Base-by-base conservation (phyloP, 164 flowering plant genomes). In the Saururus chinensis region DNA sequence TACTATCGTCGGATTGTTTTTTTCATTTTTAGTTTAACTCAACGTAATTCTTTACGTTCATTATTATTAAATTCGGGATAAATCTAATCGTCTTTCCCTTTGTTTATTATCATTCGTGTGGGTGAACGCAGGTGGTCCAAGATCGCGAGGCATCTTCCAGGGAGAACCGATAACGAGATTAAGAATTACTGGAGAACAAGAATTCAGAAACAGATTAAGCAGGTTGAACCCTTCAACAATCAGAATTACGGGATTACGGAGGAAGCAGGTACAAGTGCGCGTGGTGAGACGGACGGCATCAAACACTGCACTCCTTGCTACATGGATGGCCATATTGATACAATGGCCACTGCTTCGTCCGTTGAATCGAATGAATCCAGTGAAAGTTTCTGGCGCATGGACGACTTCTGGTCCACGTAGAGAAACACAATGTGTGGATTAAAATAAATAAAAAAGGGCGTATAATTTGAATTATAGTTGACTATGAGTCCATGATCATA, bases 161-260 rank as follows among this genome's bases (percentile, higher is more conserved):
- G 95, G 60, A 81, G 97, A 68, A 88, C 97, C 0, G 95, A 90
- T 51, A 87, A 86, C 53, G 97, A 87, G 73, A 87, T 90, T 0
- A 90, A 90, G 66, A 91, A 91, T 65, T 76, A 79, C 6, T 91
- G 97, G 93, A 84, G 66, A 56, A 63, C 66, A 11, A 55, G 53
- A 37, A 63, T 63, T 26, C 66, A 63, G 40, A 63, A 63, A 23
- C 52, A 63, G 58, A 55, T 63, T 10, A 63, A 63, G 40, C 66
- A 63, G 24, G 54, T 19, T 0, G 66, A 63, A 16, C 51, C 53
- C 9, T 63, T 23, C 42, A 23, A 51, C 52, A 63, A 21, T 13
- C 60, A 55, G 51, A 42, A n/a, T 22, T 21, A 19, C 37, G 9
- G 4, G 16, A 45, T 7, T 13, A 45, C 49, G 17, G 49, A 45